A percentile compares a stretch with the other conserved stretches of the same genome.
These are phyloP conservation scores for Conoideocrella luteorostrata DNA, from an alignment of 2,329 filamentous ascomycete species.

Conservation along the genomic window DNA sequence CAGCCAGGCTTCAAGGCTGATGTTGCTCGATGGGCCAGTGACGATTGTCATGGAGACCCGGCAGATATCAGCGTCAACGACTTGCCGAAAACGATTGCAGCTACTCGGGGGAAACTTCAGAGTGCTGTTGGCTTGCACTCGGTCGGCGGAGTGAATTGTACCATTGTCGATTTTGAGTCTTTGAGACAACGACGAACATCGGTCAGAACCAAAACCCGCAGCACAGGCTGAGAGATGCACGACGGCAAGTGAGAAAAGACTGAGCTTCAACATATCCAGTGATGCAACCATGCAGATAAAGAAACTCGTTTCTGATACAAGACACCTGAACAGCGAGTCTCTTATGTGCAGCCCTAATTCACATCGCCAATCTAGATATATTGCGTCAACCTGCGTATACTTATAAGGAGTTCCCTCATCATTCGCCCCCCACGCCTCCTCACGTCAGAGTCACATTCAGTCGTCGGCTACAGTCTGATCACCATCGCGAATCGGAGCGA, in stretches of 20 bases:
- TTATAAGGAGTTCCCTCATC: too few species aligned
- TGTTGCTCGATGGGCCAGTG: conserved; percentile 30
- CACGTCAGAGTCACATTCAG: too few species aligned
- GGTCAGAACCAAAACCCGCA: background rate
- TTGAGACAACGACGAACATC: background rate
- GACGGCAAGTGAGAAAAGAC: background rate
- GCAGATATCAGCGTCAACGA: conserved; percentile 5
- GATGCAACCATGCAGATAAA: too few species aligned
- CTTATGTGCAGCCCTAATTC: too few species aligned
- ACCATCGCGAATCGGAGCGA: too few species aligned
- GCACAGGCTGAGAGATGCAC: background rate
- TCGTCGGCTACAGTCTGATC: too few species aligned
- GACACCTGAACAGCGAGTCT: too few species aligned
- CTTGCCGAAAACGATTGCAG: conserved; percentile 13
- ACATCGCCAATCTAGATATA: too few species aligned
- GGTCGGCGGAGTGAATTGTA: background rate
- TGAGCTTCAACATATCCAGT: background rate
- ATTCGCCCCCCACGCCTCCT: too few species aligned
- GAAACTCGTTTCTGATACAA: too few species aligned
- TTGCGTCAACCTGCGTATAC: too few species aligned
- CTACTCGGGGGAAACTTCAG: background rate
- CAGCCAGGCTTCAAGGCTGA: conserved; percentile 42
- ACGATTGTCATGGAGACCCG: conserved; percentile 14
- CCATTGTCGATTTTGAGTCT: background rate
- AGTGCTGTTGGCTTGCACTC: background rate